These are phyloP conservation scores for Ananas comosus DNA, from an alignment of 176 grass and related monocot genomes.

Conservation along the genomic window DNA sequence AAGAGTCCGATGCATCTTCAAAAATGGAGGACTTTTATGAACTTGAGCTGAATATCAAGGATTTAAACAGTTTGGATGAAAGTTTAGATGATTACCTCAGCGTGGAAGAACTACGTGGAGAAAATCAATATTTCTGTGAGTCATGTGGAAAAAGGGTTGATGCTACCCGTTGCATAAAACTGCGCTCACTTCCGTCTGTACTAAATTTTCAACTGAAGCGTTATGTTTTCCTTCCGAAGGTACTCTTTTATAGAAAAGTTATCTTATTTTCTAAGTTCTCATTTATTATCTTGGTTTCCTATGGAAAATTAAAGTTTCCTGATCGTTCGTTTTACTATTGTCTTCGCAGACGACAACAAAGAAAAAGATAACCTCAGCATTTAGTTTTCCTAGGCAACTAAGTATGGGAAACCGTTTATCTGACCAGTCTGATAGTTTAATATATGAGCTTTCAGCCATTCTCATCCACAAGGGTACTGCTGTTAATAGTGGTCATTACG, in stretches of 20 bases:
- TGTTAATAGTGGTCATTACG: conserved; percentile 98
- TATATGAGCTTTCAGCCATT: conserved; percentile 78
- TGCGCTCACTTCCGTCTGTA: conserved; percentile 67
- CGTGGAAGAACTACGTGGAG: conserved; percentile 72
- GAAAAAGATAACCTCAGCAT: conserved; percentile 96
- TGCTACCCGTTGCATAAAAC: conserved; percentile 85
- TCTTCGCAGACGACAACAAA: conserved; percentile 73
- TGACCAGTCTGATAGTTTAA: conserved; percentile 37
- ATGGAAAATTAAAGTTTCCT: not conserved
- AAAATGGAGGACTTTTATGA: conserved; percentile 99
- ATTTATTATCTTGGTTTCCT: not conserved
- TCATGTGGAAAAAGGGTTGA: conserved; percentile 84
- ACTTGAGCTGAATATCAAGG: conserved; percentile 97
- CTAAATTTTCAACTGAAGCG: conserved; percentile 96
- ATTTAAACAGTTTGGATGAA: conserved; percentile 78
- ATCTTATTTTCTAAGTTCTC: conserved; percentile 10
- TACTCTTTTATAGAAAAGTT: conserved; percentile 21
- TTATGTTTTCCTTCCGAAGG: conserved; percentile 92
- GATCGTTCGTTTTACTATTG: conserved; percentile 1
- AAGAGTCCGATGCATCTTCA: conserved; percentile 87
- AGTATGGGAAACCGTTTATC: conserved; percentile 66
- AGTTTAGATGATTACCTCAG: conserved; percentile 92
- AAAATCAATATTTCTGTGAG: conserved; percentile 88
- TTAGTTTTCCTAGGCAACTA: conserved; percentile 71
- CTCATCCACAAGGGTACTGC: conserved; percentile 90